These are phyloP conservation scores for Gossypioides kirkii DNA, from an alignment of 345 rosid species.

Conservation along the genomic window DNA sequence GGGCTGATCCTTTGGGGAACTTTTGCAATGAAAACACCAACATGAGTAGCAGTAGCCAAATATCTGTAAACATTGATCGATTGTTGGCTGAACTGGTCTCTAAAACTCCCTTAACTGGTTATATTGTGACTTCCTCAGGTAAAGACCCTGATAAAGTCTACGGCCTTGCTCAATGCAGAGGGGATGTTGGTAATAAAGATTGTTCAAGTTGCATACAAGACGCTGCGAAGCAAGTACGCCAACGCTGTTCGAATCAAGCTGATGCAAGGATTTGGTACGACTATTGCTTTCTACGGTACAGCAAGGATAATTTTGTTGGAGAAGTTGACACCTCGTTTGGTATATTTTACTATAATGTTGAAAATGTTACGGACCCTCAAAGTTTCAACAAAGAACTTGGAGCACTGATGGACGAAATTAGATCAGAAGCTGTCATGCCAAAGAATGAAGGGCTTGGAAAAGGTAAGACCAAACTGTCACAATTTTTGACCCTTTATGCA, in stretches of 20 bases:
- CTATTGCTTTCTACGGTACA: conserved; percentile 58
- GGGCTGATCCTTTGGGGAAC: conserved; percentile 48
- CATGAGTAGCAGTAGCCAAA: conserved; percentile 24
- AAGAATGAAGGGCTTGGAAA: conserved; percentile 55
- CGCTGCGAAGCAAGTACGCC: conserved; percentile 51
- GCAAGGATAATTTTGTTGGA: conserved; percentile 37
- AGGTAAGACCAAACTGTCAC: conserved; percentile 43
- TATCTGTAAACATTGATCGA: conserved; percentile 39
- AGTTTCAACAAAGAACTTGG: conserved; percentile 49
- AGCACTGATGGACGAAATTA: conserved; percentile 35
- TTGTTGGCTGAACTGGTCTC: conserved; percentile 39
- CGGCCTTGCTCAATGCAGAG: conserved; percentile 80
- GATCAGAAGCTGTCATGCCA: conserved; percentile 47
- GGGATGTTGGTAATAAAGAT: conserved; percentile 49
- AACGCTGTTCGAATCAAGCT: conserved; percentile 46
- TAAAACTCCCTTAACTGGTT: conserved; percentile 39
- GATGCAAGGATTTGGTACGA: conserved; percentile 69
- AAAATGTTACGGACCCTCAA: conserved; percentile 47
- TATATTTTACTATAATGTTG: conserved; percentile 45
- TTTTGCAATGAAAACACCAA: conserved; percentile 38
- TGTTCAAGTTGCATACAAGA: conserved; percentile 56
- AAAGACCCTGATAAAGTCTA: conserved; percentile 38
- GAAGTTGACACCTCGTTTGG: conserved; percentile 47
- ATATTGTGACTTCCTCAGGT: conserved; percentile 35
- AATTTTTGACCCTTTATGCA: conserved; percentile 54